phyloP scores from a whole-genome alignment of 495 filamentous ascomycete genomes.

The Cenococcum geophilum region DNA sequence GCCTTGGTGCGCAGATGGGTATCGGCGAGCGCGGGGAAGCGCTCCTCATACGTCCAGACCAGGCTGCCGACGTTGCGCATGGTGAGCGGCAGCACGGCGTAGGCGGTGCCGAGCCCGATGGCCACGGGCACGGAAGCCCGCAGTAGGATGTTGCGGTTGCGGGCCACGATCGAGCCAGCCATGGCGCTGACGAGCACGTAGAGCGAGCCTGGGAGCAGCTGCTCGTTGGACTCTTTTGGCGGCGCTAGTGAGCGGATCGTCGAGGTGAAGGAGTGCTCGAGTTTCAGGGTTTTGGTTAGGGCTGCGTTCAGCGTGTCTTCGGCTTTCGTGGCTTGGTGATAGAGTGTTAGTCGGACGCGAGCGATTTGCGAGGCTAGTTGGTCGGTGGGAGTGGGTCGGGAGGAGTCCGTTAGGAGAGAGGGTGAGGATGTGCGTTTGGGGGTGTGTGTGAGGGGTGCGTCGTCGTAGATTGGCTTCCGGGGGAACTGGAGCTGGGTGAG shows the following conservation, averaged over 20 bases:
- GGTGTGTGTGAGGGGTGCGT: conserved; percentile 40
- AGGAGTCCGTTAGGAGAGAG: conserved; percentile 36
- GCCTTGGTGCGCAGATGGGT: conserved; percentile 63
- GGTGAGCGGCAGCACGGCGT: conserved; percentile 40
- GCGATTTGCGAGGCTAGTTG: conserved; percentile 80
- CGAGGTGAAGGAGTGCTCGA: conserved; percentile 77
- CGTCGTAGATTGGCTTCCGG: conserved; percentile 87
- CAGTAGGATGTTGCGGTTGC: conserved; percentile 77
- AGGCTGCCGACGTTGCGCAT: conserved; percentile 77
- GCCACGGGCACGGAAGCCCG: conserved; percentile 55
- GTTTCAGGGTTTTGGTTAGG: conserved; percentile 65
- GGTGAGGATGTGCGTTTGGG: conserved; percentile 37
- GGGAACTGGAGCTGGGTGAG: conserved; percentile 38
- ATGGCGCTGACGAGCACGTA: conserved; percentile 90
- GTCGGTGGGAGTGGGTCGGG: conserved; percentile 76
- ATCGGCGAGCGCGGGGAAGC: conserved; percentile 69
- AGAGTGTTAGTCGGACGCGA: conserved; percentile 70
- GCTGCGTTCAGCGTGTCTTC: conserved; percentile 73
- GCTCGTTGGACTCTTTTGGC: conserved; percentile 70
- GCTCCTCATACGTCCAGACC: conserved; percentile 83
- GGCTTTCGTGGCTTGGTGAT: conserved; percentile 60
- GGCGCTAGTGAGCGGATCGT: conserved; percentile 85
- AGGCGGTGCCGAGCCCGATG: conserved; percentile 38
- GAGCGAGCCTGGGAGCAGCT: conserved; percentile 73
- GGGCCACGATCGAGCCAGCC: conserved; percentile 80